phyloP scores from a whole-genome alignment of 1,139 yeast species.

The Debaryomycetaceae sp. region DNA sequence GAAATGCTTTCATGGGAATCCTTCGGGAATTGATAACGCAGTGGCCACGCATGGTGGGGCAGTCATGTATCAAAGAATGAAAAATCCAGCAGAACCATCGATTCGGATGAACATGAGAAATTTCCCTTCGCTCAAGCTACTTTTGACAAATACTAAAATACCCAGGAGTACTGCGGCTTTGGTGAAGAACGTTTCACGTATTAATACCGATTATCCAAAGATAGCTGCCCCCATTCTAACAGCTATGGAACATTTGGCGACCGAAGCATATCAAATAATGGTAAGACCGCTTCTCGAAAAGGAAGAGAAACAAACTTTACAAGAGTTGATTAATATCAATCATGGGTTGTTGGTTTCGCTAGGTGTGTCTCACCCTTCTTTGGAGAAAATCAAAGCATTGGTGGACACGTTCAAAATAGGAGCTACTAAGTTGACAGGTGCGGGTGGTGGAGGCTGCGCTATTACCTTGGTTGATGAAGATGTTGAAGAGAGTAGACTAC shows the following conservation, averaged over 20 bases:
- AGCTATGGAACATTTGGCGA: conserved; percentile 65
- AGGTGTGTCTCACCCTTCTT: conserved; percentile 89
- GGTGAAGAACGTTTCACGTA: conserved; percentile 70
- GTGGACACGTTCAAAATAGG: conserved; percentile 68
- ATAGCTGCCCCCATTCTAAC: conserved; percentile 59
- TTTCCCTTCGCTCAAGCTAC: conserved; percentile 70
- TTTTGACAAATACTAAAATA: conserved; percentile 79
- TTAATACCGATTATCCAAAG: conserved; percentile 51
- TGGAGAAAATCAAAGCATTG: conserved; percentile 66
- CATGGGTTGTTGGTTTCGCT: conserved; percentile 84
- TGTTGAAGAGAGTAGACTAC: conserved; percentile 25
- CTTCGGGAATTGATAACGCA: conserved; percentile 95
- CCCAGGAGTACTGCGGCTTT: conserved; percentile 85
- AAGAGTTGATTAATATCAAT: conserved; percentile 73
- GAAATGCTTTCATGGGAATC: conserved; percentile 93
- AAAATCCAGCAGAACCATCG: conserved; percentile 49
- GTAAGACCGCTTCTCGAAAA: conserved; percentile 46
- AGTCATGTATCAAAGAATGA: conserved; percentile 74
- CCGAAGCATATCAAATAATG: conserved; percentile 65
- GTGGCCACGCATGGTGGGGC: conserved; percentile 98
- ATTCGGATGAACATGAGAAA: conserved; percentile 63
- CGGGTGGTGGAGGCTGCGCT: conserved; percentile 99
- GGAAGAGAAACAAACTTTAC: conserved; percentile 43
- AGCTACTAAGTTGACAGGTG: conserved; percentile 92
- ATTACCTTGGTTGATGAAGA: conserved; percentile 70